These are phyloP conservation scores for Cyclocybe aegerita DNA, from an alignment of 768 basidiomycete species.

Conservation along the genomic window DNA sequence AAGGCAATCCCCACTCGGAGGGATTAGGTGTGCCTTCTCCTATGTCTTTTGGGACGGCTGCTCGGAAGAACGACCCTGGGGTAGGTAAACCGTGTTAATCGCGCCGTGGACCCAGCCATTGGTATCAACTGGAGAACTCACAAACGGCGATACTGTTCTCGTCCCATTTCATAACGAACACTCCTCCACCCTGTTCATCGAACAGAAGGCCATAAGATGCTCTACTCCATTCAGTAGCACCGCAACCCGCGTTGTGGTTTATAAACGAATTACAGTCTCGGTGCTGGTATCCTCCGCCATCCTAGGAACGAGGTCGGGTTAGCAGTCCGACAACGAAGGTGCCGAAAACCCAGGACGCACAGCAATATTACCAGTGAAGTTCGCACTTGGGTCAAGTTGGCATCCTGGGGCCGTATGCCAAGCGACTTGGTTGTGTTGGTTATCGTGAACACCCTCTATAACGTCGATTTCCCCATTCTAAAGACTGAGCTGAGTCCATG, in stretches of 20 bases:
- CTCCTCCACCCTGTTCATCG: constrained; percentile 77
- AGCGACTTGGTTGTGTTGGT: constrained; percentile 80
- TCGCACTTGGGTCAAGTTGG: constrained; percentile 20
- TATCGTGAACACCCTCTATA: constrained; percentile 83
- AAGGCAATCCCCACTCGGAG: constrained; percentile 66
- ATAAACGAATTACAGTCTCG: constrained; percentile 49
- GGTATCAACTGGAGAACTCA: constrained; percentile 33
- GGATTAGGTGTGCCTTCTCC: constrained; percentile 61
- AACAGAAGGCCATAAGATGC: constrained; percentile 85
- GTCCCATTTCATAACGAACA: constrained; percentile 92
- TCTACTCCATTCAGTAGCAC: constrained; percentile 76
- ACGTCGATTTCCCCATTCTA: constrained; percentile 84
- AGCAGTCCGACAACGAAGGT: too few species aligned
- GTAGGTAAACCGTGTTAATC: background rate
- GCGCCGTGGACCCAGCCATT: background rate
- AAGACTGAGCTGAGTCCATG: constrained; percentile 5
- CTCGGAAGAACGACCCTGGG: constrained; percentile 81
- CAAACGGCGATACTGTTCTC: constrained; percentile 74
- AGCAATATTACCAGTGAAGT: constrained; percentile 21
- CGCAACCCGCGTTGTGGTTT: constrained; percentile 70
- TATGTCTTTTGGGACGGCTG: constrained; percentile 72
- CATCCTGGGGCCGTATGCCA: constrained; percentile 59
- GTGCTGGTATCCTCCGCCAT: constrained; percentile 28
- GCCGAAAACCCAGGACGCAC: constrained; percentile 6
- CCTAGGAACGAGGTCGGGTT: too few species aligned